A percentile compares a stretch with the other conserved stretches of the same genome.
These are phyloP conservation scores for Thelephora ganbajun DNA, from an alignment of 768 basidiomycete genomes.

Conservation along the genomic window DNA sequence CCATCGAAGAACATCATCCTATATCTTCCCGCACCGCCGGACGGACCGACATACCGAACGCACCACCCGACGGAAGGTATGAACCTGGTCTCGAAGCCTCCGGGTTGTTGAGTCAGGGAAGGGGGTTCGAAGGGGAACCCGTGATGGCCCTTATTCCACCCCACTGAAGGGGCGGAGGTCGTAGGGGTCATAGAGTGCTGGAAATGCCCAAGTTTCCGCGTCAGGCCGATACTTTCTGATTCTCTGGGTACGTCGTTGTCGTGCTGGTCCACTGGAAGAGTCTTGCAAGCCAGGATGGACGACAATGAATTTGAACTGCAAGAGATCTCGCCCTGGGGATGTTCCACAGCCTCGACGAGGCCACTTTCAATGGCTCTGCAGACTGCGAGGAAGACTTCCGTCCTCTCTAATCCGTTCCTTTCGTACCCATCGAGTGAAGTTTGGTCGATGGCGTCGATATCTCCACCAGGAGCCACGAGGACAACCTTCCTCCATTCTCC, in stretches of 20 bases:
- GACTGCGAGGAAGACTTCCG: background rate
- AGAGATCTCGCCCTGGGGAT: too few relatives aligned
- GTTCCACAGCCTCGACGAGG: background rate
- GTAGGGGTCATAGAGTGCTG: too few relatives aligned
- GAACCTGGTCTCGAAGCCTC: conserved; percentile 3
- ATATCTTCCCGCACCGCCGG: background rate
- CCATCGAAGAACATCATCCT: conserved; percentile 8
- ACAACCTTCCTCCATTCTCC: conserved; percentile 16
- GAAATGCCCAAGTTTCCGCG: too few relatives aligned
- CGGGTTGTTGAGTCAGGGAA: background rate
- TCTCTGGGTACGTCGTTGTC: too few relatives aligned
- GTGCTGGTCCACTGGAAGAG: background rate
- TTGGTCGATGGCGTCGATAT: background rate
- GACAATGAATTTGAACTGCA: background rate
- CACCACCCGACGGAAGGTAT: conserved; percentile 8
- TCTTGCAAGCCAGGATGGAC: background rate
- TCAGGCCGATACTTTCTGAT: too few relatives aligned
- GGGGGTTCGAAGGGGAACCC: too few relatives aligned
- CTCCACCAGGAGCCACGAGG: conserved; percentile 4
- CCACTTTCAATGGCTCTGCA: background rate
- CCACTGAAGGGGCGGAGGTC: too few relatives aligned
- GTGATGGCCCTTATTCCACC: too few relatives aligned
- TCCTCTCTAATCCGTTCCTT: background rate
- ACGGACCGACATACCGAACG: background rate
- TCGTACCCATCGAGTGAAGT: background rate